Percentiles rank a stretch among this genome's conserved stretches.
Conservation (phyloP, 148 eudicot species). For the Chenopodium quinoa region DNA sequence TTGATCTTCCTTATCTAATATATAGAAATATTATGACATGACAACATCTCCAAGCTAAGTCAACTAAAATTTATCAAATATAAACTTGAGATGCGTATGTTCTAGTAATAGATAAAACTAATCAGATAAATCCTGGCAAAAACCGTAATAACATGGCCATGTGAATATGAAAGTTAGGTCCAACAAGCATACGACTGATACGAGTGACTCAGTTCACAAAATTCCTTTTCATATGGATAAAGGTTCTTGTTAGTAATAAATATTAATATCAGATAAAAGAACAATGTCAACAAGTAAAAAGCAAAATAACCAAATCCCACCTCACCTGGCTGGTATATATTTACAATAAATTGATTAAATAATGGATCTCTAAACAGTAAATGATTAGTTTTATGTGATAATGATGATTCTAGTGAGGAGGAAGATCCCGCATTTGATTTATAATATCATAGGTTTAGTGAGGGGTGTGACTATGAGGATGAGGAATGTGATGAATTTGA, state of each 20-base stretch:
- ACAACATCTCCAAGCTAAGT: too few relatives aligned
- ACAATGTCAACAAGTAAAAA: background rate
- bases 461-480: too few relatives aligned
- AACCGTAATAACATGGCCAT: background rate
- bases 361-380: constrained; percentile 73
- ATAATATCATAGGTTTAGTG: too few relatives aligned
- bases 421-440: too few relatives aligned
- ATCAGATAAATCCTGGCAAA: background rate
- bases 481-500: too few relatives aligned
- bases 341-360: constrained; percentile 61
- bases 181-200: background rate
- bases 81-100: too few relatives aligned
- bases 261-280: background rate
- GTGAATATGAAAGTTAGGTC: background rate
- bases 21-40: too few relatives aligned
- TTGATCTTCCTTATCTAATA: too few relatives aligned
- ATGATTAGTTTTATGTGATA: constrained; percentile 2
- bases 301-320: constrained; percentile 40
- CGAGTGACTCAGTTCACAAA: background rate
- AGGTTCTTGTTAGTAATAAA: background rate
- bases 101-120: background rate
- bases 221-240: background rate
- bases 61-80: too few relatives aligned
- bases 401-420: too few relatives aligned
- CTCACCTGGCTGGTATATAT: constrained; percentile 96